These are phyloP conservation scores for Elaeagnus macrophylla DNA, from an alignment of 306 rosid genomes.

Conservation along the genomic window DNA sequence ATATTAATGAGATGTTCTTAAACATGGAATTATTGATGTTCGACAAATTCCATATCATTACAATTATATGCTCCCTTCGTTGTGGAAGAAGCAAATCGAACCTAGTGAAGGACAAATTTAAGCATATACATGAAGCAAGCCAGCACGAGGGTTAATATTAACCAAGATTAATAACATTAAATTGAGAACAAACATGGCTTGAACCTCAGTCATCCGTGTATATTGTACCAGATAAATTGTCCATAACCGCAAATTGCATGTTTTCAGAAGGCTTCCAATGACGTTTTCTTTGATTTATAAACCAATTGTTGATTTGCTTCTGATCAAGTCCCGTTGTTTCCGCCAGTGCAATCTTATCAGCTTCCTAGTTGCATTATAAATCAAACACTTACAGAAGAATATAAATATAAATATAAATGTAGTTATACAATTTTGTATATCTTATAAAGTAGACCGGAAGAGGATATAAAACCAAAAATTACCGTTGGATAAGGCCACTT, in stretches of 20 bases:
- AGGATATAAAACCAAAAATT: background rate
- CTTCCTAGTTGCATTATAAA: conserved; percentile 44
- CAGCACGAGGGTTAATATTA: conserved; percentile 10
- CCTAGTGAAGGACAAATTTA: conserved; percentile 18
- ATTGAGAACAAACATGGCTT: conserved; percentile 18
- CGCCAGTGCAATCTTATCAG: conserved; percentile 74
- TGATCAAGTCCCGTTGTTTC: conserved; percentile 78
- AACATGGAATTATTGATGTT: too few species aligned
- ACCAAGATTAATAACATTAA: conserved; percentile 7
- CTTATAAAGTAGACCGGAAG: background rate
- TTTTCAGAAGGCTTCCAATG: conserved; percentile 95
- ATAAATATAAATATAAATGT: background rate
- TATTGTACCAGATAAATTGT: conserved; percentile 45
- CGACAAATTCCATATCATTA: conserved; percentile 3
- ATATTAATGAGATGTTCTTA: too few species aligned
- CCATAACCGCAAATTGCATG: conserved; percentile 68
- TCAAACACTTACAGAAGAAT: background rate
- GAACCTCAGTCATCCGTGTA: conserved; percentile 38
- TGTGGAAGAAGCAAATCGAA: conserved; percentile 25
- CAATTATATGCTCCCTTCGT: conserved; percentile 19
- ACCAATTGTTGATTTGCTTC: conserved; percentile 97
- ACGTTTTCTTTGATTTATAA: conserved; percentile 88
- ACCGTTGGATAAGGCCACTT: conserved; percentile 99
- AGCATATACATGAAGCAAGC: conserved; percentile 35
- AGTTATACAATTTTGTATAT: background rate